These are phyloP conservation scores for Tubosaeta sp. DNA, from an alignment of 768 basidiomycete genomes.

Conservation along the genomic window DNA sequence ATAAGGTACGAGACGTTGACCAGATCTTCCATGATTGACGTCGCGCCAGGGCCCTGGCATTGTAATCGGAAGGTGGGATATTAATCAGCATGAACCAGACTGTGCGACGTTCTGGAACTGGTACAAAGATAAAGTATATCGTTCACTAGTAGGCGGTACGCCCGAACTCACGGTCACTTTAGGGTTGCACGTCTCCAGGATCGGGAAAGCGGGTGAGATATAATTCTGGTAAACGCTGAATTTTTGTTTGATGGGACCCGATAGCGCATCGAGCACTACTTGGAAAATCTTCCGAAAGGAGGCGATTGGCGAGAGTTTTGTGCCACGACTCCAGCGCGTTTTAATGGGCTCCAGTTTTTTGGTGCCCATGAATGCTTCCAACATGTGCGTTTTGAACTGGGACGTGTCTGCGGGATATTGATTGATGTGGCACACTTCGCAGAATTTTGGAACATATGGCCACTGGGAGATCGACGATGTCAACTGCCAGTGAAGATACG, in stretches of 20 bases:
- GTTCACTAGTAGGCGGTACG: not conserved
- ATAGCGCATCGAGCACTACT: constrained; percentile 24
- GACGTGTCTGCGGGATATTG: not conserved
- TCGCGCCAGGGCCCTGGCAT: constrained; percentile 11
- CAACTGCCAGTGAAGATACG: constrained; percentile 4
- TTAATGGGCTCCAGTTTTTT: constrained; percentile 19
- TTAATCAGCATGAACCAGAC: constrained; percentile 22
- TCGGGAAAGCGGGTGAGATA: constrained; percentile 19
- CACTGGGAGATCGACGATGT: constrained; percentile 24
- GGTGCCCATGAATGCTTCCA: constrained; percentile 19
- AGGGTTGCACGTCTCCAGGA: constrained; percentile 24
- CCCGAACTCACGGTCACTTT: not conserved
- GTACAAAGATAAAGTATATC: constrained; percentile 24
- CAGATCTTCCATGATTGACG: not conserved
- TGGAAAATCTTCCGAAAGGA: constrained; percentile 22
- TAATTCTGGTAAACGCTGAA: not conserved
- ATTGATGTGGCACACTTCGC: not conserved
- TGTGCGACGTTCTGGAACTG: constrained; percentile 25
- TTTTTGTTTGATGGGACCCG: not conserved
- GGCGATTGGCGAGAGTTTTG: constrained; percentile 33
- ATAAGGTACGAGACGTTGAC: constrained; percentile 7
- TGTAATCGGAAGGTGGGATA: constrained; percentile 27
- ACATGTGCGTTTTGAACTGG: constrained; percentile 10
- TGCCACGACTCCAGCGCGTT: constrained; percentile 30
- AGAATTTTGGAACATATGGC: constrained; percentile 21